Evolutionary conservation across 805 yeast genomes (phyloP).

Genomic region (Suhomyces canberraensis): DNA sequence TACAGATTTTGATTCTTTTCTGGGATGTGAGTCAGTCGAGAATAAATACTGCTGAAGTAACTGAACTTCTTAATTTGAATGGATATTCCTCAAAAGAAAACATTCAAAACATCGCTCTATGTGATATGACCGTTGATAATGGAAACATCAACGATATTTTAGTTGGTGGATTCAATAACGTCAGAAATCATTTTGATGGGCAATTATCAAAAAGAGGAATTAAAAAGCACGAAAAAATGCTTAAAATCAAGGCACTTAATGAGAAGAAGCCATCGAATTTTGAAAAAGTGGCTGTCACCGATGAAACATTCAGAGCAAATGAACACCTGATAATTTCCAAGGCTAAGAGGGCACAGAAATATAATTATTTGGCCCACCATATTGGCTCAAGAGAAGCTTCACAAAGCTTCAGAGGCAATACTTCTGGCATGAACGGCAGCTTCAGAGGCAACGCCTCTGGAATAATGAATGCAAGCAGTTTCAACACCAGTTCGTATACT

Average conservation of each 20-base stretch:
- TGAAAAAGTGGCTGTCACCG: slow-evolving; percentile 3
- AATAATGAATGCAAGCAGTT: neutral
- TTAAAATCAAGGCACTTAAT: slow-evolving; percentile 7
- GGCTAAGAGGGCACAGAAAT: slow-evolving; percentile 28
- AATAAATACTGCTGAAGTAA: slow-evolving; percentile 13
- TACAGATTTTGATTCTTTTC: slow-evolving; percentile 38
- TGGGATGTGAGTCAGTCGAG: slow-evolving; percentile 36
- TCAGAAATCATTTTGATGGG: slow-evolving; percentile 25
- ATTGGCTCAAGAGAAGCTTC: slow-evolving; percentile 3
- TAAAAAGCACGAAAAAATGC: slow-evolving; percentile 16
- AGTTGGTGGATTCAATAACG: slow-evolving; percentile 17
- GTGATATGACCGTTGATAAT: slow-evolving; percentile 32
- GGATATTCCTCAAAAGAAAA: slow-evolving; percentile 10
- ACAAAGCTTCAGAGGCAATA: neutral
- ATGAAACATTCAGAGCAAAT: slow-evolving; percentile 13
- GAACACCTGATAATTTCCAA: slow-evolving; percentile 24
- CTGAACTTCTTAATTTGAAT: slow-evolving; percentile 14
- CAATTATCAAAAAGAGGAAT: slow-evolving; percentile 29
- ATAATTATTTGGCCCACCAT: slow-evolving; percentile 34
- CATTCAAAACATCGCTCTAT: slow-evolving; percentile 21
- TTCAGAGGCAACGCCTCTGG: slow-evolving; percentile 1
- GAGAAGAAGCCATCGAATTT: slow-evolving; percentile 1
- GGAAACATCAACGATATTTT: slow-evolving; percentile 25
- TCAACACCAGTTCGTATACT: slow-evolving; percentile 1
- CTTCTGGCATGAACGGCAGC: neutral